Percentiles rank a stretch among this genome's conserved stretches.
Evolutionary conservation across 108 stramenopile genomes (phyloP).

Genomic region (Skeletonema tropicum): DNA sequence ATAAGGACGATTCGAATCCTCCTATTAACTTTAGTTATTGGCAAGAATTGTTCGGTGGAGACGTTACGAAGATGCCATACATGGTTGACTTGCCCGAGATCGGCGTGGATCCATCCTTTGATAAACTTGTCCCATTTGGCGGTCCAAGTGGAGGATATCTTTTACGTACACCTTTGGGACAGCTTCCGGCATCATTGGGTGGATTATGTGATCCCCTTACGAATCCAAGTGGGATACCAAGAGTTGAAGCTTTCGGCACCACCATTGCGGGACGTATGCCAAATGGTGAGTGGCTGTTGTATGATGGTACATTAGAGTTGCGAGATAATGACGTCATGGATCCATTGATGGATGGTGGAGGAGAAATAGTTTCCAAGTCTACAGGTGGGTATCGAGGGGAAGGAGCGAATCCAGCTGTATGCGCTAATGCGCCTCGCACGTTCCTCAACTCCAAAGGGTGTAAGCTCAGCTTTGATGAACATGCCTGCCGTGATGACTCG

Average conservation of each 20-base stretch:
- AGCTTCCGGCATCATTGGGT: too few species aligned
- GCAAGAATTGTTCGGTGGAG: too few species aligned
- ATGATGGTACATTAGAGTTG: constrained; percentile 5
- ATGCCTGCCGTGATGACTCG: constrained; percentile 8
- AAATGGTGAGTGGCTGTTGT: neutral
- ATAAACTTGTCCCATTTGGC: neutral
- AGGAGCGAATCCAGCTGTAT: neutral
- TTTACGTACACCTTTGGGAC: too few species aligned
- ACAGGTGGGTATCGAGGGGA: constrained; percentile 3
- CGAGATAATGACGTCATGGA: constrained; percentile 1
- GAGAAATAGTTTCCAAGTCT: neutral
- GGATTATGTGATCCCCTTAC: too few species aligned
- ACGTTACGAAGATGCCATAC: neutral
- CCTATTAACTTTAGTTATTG: neutral
- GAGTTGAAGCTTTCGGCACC: neutral
- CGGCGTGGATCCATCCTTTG: neutral
- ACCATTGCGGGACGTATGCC: neutral
- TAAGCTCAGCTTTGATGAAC: constrained; percentile 39
- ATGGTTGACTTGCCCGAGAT: neutral
- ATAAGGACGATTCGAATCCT: neutral
- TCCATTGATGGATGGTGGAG: constrained; percentile 26
- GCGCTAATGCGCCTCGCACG: constrained; percentile 49
- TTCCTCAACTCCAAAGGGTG: constrained; percentile 54
- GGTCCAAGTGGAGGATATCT: too few species aligned
- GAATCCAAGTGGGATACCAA: too few species aligned